Evolutionary conservation across 2,329 filamentous ascomycete species (phyloP).

Genomic region (Aspergillus brasiliensis): DNA sequence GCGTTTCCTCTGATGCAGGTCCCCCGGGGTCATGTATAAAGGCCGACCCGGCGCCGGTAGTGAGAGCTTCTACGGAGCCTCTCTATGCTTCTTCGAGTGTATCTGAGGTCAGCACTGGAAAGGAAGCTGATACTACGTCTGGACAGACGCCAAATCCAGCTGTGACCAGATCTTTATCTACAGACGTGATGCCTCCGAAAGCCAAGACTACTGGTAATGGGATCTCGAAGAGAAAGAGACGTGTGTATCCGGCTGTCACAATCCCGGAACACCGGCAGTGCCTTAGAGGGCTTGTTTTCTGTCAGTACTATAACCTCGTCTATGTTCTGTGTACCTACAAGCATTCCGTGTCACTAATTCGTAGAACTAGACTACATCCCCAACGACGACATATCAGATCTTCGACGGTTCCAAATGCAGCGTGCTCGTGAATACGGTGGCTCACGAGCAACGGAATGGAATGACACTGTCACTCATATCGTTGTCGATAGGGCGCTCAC

Average conservation of each 20-base stretch:
- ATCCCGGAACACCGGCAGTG: constrained; percentile 59
- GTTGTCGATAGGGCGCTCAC: constrained; percentile 71
- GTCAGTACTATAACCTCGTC: constrained; percentile 30
- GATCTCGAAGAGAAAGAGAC: constrained; percentile 26
- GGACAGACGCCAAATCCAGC: not conserved
- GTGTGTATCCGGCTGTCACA: constrained; percentile 44
- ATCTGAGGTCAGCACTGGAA: not conserved
- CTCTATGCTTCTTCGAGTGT: not conserved
- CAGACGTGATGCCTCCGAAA: constrained; percentile 15
- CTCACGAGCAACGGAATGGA: constrained; percentile 64
- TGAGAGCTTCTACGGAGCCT: not conserved
- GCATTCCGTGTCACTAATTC: not conserved
- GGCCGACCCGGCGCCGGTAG: not conserved
- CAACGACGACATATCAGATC: constrained; percentile 70
- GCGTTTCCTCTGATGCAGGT: not conserved
- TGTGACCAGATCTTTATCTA: constrained; percentile 18
- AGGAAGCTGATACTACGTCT: not conserved
- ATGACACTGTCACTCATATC: constrained; percentile 68
- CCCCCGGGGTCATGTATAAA: not conserved
- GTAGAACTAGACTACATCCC: constrained; percentile 68
- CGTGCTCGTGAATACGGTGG: constrained; percentile 77
- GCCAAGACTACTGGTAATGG: constrained; percentile 10
- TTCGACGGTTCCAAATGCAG: constrained; percentile 70
- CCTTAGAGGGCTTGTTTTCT: constrained; percentile 65
- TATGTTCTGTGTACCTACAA: not conserved